A percentile compares a stretch with the other conserved stretches of the same genome.
Conservation (phyloP, 2,329 filamentous ascomycete species). For the Coniochaeta sp. region DNA sequence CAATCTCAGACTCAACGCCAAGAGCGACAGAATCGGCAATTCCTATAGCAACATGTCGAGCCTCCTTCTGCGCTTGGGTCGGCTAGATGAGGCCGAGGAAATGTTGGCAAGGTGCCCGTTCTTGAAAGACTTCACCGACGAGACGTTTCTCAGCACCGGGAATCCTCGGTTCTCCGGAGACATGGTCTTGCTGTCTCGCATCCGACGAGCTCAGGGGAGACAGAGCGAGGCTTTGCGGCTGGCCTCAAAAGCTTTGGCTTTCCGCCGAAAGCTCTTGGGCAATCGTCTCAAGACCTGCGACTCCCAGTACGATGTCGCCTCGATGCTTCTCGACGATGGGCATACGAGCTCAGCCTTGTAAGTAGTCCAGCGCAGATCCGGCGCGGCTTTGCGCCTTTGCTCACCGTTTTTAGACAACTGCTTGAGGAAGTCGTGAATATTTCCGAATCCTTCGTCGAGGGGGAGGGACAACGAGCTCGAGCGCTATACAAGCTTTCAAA, state of each 20-base stretch:
- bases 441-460: neutral
- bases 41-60: slow-evolving; percentile 30
- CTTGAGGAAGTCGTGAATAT: neutral
- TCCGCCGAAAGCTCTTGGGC: neutral
- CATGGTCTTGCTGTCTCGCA: slow-evolving; percentile 19
- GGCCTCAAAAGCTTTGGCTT: neutral
- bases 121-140: slow-evolving; percentile 26
- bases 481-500: neutral
- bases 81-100: slow-evolving; percentile 24
- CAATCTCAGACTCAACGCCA: slow-evolving; percentile 18
- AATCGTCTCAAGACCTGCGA: neutral
- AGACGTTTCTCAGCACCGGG: slow-evolving; percentile 24
- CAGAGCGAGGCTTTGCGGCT: neutral
- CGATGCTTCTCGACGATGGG: neutral
- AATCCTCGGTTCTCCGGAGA: slow-evolving; percentile 18
- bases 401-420: neutral
- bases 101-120: slow-evolving; percentile 23
- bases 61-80: slow-evolving; percentile 23
- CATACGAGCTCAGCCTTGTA: neutral
- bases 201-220: slow-evolving; percentile 4
- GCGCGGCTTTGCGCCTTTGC: no score
- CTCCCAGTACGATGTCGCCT: neutral
- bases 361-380: no score
- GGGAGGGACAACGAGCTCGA: neutral
- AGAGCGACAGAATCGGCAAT: slow-evolving; percentile 26